phyloP scores from a whole-genome alignment of 1,139 yeast species.

The Kodamaea derodonti region DNA sequence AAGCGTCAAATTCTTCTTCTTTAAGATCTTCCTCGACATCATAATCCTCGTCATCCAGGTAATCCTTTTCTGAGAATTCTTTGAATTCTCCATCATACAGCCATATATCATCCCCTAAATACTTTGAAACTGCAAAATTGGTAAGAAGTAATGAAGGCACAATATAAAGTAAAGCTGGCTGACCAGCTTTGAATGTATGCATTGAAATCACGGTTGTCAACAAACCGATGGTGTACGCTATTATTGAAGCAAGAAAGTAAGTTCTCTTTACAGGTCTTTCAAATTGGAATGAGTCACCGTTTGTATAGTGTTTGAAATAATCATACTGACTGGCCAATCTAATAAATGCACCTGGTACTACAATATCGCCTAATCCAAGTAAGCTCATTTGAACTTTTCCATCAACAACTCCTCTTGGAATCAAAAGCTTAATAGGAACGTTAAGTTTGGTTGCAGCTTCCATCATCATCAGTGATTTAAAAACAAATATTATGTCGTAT shows the following conservation, averaged over 20 bases:
- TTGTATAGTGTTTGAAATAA: slow-evolving; percentile 31
- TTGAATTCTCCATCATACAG: slow-evolving; percentile 21
- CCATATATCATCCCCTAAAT: slow-evolving; percentile 13
- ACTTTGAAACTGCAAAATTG: slow-evolving; percentile 14
- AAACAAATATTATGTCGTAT: slow-evolving; percentile 67
- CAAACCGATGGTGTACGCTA: slow-evolving; percentile 46
- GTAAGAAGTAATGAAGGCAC: slow-evolving; percentile 46
- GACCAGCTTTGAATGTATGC: slow-evolving; percentile 42
- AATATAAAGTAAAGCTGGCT: slow-evolving; percentile 64
- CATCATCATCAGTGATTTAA: slow-evolving; percentile 58
- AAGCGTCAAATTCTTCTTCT: slow-evolving; percentile 16
- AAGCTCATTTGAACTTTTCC: slow-evolving; percentile 13
- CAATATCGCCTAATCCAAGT: slow-evolving; percentile 61
- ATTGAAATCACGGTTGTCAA: slow-evolving; percentile 38
- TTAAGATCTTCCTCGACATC: slow-evolving; percentile 11
- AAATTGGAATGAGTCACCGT: slow-evolving; percentile 35
- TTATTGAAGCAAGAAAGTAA: slow-evolving; percentile 41
- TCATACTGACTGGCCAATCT: slow-evolving; percentile 52
- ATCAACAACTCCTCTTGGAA: slow-evolving; percentile 30
- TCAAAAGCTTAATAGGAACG: slow-evolving; percentile 51
- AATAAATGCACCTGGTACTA: slow-evolving; percentile 52
- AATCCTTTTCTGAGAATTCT: slow-evolving; percentile 11
- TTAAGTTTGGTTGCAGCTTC: slow-evolving; percentile 56
- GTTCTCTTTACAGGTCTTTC: slow-evolving; percentile 35
- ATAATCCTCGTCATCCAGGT: slow-evolving; percentile 19